Base-by-base conservation (phyloP, 1,284 basidiomycete genomes). In the Ceratobasidium theobromae region DNA sequence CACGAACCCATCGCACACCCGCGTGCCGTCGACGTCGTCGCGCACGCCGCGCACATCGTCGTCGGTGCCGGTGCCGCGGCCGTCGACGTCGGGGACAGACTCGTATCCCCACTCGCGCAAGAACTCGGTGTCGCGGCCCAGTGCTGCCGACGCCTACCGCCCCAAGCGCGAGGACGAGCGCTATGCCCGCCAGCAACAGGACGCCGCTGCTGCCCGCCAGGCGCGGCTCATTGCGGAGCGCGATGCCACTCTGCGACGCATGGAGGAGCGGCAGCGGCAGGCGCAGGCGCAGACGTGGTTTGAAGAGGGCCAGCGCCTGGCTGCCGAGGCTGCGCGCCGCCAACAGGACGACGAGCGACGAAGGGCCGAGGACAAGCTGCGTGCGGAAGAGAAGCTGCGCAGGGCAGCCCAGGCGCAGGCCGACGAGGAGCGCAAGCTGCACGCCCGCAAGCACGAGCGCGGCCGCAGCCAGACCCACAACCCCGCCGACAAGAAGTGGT, bases 301-400 rank as follows among this genome's bases (percentile, higher is more conserved):
- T 52, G 62, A 65, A 18, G 62, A 65, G 62, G 35, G 51, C 51
- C 62, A 53, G 62, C 51, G 51, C 28, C 51, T 65, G 27, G 41
- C 62, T 23, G 11, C 32, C 11, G 51, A 53, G 40, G 51, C 28
- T 9, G 62, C 62, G 4, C 52, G 41, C 51, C 33, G 35, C 30
- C 43, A 57, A 48, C 46, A 65, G 28, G 40, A 65, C 2, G 52
- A 35, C 3, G 49, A 53, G 16, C 25, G 41, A 6, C 46, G 57
- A 16, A n/a, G n/a, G n/a, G n/a, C n/a, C n/a, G n/a, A n/a, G n/a
- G n/a, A n/a, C n/a, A n/a, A n/a, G n/a, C n/a, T n/a, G n/a, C n/a
- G 14, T 8, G 18, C 33, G 16, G 38, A 46, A 2, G 58, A 62
- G 33, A 48, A 65, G 25, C 40, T 52, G 62, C 30, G 18, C 28